Conservation (phyloP, 1,284 basidiomycete genomes). For the Marasmius fiardii region DNA sequence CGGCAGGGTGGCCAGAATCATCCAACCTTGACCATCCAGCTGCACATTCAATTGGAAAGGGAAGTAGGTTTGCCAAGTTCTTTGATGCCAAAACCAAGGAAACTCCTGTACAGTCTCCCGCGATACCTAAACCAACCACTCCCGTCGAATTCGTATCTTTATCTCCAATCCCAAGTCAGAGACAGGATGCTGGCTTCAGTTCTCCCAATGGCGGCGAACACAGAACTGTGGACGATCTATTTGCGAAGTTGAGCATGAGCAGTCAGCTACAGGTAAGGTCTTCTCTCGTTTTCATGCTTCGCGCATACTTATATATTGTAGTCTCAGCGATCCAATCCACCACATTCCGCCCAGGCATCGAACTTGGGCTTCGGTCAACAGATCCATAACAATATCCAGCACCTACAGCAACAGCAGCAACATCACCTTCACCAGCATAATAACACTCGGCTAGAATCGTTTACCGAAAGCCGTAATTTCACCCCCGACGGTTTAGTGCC, state of each 20-base stretch:
- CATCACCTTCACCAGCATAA: slow-evolving; percentile 30
- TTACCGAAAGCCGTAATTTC: slow-evolving; percentile 74
- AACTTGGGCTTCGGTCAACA: slow-evolving; percentile 29
- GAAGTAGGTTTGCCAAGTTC: slow-evolving; percentile 80
- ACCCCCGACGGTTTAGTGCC: slow-evolving; percentile 82
- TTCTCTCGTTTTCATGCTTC: not conserved
- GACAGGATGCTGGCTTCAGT: slow-evolving; percentile 40
- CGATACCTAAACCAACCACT: slow-evolving; percentile 37
- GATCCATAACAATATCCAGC: slow-evolving; percentile 29
- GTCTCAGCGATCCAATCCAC: slow-evolving; percentile 27
- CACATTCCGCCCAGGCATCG: slow-evolving; percentile 18
- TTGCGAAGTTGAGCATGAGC: slow-evolving; percentile 70
- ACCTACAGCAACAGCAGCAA: slow-evolving; percentile 41
- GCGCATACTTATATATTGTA: slow-evolving; percentile 11
- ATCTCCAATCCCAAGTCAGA: slow-evolving; percentile 41
- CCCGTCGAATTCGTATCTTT: slow-evolving; percentile 36
- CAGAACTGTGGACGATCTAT: slow-evolving; percentile 70
- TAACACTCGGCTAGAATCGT: slow-evolving; percentile 52
- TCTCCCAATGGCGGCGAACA: slow-evolving; percentile 38
- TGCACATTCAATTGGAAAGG: slow-evolving; percentile 52
- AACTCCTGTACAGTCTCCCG: slow-evolving; percentile 19
- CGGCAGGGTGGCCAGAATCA: slow-evolving; percentile 8
- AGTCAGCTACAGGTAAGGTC: slow-evolving; percentile 55
- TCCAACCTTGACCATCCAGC: slow-evolving; percentile 27
- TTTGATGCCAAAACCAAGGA: slow-evolving; percentile 72